Evolutionary conservation across 73 alveolate genomes (phyloP).

Genomic region (Halteria grandinella): DNA sequence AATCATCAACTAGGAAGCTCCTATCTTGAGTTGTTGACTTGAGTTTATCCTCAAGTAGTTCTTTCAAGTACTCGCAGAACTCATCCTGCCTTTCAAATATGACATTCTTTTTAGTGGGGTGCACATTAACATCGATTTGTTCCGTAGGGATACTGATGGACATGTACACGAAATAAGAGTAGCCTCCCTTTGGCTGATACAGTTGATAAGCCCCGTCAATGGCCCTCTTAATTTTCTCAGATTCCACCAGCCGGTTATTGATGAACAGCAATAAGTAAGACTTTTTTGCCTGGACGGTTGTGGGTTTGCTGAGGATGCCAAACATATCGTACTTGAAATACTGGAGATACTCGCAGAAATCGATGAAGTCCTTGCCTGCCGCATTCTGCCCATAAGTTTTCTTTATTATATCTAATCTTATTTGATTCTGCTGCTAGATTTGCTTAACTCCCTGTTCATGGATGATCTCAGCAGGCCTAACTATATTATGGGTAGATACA

Average conservation of each 20-base stretch:
- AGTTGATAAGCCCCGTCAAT: slow-evolving; percentile 59
- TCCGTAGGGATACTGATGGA: slow-evolving; percentile 71
- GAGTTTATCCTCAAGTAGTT: slow-evolving; percentile 34
- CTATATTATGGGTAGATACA: slow-evolving; percentile 13
- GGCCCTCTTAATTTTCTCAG: slow-evolving; percentile 69
- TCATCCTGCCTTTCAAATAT: slow-evolving; percentile 76
- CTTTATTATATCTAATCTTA: slow-evolving; percentile 33
- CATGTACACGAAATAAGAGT: slow-evolving; percentile 75
- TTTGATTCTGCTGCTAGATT: not conserved
- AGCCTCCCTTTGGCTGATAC: slow-evolving; percentile 64
- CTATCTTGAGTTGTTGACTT: slow-evolving; percentile 8
- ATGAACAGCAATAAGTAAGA: slow-evolving; percentile 74
- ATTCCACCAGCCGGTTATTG: slow-evolving; percentile 82
- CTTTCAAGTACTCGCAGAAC: slow-evolving; percentile 61
- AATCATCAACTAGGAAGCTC: slow-evolving; percentile 13
- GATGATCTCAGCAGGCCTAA: not conserved
- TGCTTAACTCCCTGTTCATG: not conserved
- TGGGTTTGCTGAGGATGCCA: slow-evolving; percentile 25
- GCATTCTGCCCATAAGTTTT: not conserved
- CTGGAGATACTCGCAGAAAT: slow-evolving; percentile 3
- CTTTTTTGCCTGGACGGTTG: slow-evolving; percentile 30
- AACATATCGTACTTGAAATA: not conserved
- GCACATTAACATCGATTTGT: slow-evolving; percentile 86
- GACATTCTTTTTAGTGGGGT: slow-evolving; percentile 88
- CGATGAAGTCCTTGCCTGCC: slow-evolving; percentile 39